A percentile compares a stretch with the other conserved stretches of the same genome.
Conservation (phyloP, 768 basidiomycete genomes). For the Phanerochaete carnosa region DNA sequence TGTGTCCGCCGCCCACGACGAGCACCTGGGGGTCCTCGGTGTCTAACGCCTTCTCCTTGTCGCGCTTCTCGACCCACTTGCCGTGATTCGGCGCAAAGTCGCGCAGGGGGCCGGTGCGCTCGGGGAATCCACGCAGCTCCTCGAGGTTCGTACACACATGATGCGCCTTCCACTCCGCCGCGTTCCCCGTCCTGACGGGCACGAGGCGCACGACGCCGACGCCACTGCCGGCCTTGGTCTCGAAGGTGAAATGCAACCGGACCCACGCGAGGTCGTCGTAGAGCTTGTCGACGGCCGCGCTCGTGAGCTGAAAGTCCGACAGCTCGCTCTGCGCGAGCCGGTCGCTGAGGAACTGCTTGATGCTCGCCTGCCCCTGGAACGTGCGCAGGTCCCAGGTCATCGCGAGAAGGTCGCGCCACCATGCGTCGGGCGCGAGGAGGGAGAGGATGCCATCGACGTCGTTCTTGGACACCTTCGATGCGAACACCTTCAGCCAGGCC, state of each 20-base stretch:
- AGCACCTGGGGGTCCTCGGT: slow-evolving; percentile 49
- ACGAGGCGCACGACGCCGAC: slow-evolving; percentile 55
- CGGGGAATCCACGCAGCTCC: slow-evolving; percentile 48
- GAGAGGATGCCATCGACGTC: slow-evolving; percentile 11
- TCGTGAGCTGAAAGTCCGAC: slow-evolving; percentile 24
- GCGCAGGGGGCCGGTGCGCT: slow-evolving; percentile 45
- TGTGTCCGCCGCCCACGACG: slow-evolving; percentile 39
- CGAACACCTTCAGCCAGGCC: slow-evolving; percentile 20
- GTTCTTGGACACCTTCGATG: slow-evolving; percentile 3
- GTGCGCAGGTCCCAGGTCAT: slow-evolving; percentile 52
- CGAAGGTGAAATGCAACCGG: slow-evolving; percentile 53
- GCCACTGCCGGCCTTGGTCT: slow-evolving; percentile 43
- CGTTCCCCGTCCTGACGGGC: slow-evolving; percentile 28
- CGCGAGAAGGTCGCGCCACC: slow-evolving; percentile 16
- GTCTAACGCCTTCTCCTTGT: slow-evolving; percentile 39
- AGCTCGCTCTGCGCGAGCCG: slow-evolving; percentile 27
- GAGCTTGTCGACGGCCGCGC: slow-evolving; percentile 32
- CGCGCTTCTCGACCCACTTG: slow-evolving; percentile 48
- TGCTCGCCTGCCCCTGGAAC: slow-evolving; percentile 32
- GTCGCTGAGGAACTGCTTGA: slow-evolving; percentile 35
- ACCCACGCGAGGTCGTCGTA: slow-evolving; percentile 57
- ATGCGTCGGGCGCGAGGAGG: slow-evolving; percentile 8
- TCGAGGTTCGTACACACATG: slow-evolving; percentile 57
- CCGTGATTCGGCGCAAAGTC: slow-evolving; percentile 43
- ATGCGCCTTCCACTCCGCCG: slow-evolving; percentile 54